Percentiles rank a stretch among this genome's conserved stretches.
Evolutionary conservation across 805 yeast species (phyloP).

Genomic region (Wickerhamomyces sydowiorum): DNA sequence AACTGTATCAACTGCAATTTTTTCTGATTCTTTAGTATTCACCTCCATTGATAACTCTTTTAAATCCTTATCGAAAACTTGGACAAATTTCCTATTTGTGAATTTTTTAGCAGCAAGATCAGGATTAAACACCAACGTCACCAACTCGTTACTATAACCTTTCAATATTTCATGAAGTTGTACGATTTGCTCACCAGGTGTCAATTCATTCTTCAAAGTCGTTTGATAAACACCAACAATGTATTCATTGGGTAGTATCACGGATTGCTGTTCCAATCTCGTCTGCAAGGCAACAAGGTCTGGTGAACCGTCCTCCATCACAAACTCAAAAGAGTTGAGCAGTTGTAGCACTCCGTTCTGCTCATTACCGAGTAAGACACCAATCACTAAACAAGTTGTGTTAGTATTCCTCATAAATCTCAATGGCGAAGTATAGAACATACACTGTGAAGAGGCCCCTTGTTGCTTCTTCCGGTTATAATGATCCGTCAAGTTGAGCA

Average conservation of each 20-base stretch:
- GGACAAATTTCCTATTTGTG: slow-evolving; percentile 1
- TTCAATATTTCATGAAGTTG: background rate
- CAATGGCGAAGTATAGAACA: background rate
- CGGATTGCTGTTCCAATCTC: slow-evolving; percentile 1
- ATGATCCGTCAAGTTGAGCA: slow-evolving; percentile 3
- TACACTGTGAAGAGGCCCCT: background rate
- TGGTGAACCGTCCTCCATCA: background rate
- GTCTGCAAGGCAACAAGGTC: background rate
- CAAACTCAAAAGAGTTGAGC: background rate
- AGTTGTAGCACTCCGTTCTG: background rate
- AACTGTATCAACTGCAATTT: slow-evolving; percentile 2
- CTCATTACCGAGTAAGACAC: slow-evolving; percentile 1
- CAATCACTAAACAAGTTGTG: background rate
- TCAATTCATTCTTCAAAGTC: background rate
- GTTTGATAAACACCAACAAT: slow-evolving; percentile 2
- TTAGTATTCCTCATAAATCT: background rate
- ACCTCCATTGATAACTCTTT: background rate
- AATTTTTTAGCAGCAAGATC: background rate
- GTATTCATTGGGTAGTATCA: slow-evolving; percentile 2
- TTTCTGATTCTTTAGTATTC: slow-evolving; percentile 3
- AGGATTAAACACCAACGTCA: background rate
- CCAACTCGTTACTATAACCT: background rate
- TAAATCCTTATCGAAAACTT: background rate
- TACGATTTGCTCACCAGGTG: background rate
- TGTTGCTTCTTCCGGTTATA: background rate